A percentile compares a stretch with the other conserved stretches of the same genome.
phyloP scores from a whole-genome alignment of 768 basidiomycete genomes.

The Hirschioporus abietinus region DNA sequence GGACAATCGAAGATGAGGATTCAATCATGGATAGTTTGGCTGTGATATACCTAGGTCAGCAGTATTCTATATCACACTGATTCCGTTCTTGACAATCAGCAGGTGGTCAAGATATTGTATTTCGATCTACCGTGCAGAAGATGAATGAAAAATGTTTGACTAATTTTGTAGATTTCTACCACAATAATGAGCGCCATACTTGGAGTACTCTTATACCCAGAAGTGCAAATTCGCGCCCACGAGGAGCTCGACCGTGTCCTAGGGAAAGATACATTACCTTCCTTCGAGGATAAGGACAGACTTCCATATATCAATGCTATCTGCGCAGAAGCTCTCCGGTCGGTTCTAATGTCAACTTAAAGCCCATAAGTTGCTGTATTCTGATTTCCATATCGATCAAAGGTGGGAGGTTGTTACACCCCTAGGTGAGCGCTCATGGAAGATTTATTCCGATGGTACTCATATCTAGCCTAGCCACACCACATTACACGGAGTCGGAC shows the following conservation, averaged over 20 bases:
- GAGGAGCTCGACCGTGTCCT: constrained; percentile 23
- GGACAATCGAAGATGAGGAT: not conserved
- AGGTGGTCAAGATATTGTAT: not conserved
- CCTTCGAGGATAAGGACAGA: constrained; percentile 12
- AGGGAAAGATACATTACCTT: constrained; percentile 18
- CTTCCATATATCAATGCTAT: constrained; percentile 20
- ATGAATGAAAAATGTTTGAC: not conserved
- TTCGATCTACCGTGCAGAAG: not conserved
- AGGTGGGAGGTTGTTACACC: not conserved
- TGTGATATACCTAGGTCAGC: not conserved
- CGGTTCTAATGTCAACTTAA: not conserved
- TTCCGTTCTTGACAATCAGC: not conserved
- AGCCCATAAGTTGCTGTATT: not conserved
- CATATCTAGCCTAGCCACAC: constrained; percentile 6
- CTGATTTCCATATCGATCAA: not conserved
- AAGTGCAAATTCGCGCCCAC: constrained; percentile 22
- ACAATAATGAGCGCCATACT: constrained; percentile 5
- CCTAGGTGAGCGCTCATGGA: not conserved
- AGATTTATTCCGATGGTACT: not conserved
- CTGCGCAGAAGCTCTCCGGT: not conserved
- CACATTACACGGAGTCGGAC: constrained; percentile 25
- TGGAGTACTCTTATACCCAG: constrained; percentile 23
- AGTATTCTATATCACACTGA: not conserved
- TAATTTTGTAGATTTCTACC: not conserved
- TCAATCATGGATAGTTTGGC: not conserved